Percentiles rank a stretch among this genome's conserved stretches.
Evolutionary conservation across 1,284 basidiomycete species (phyloP).

Genomic region (Peniophora sp.): DNA sequence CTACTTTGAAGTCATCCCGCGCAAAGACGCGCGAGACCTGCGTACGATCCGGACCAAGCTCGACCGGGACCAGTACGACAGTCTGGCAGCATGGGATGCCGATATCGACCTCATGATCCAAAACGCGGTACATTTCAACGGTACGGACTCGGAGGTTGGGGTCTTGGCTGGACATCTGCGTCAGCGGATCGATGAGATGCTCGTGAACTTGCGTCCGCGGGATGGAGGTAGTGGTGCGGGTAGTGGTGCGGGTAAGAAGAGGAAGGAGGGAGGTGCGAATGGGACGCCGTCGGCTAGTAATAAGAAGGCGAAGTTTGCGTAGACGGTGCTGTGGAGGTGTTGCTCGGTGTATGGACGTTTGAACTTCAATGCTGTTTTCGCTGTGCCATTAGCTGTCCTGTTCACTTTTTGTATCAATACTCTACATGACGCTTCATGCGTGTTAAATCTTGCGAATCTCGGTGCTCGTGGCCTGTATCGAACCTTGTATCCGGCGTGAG

Average conservation of each 20-base stretch:
- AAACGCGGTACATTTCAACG: constrained; percentile 86
- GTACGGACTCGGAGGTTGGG: constrained; percentile 70
- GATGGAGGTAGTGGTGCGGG: constrained; percentile 57
- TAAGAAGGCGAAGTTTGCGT: not conserved
- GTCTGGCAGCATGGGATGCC: constrained; percentile 67
- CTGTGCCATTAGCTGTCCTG: too few species aligned
- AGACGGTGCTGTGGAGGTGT: too few species aligned
- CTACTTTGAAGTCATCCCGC: constrained; percentile 77
- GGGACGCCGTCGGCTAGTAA: constrained; percentile 12
- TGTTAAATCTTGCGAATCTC: too few species aligned
- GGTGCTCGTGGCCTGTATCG: too few species aligned
- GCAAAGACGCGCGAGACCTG: constrained; percentile 84
- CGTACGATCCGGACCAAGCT: constrained; percentile 77
- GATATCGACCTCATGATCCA: constrained; percentile 81
- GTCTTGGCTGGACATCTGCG: constrained; percentile 42
- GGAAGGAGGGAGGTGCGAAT: constrained; percentile 64
- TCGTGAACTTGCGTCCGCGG: constrained; percentile 29
- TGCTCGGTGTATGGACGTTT: too few species aligned
- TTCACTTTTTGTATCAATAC: too few species aligned
- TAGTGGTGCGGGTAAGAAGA: constrained; percentile 48
- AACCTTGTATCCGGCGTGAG: too few species aligned
- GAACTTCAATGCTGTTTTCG: too few species aligned
- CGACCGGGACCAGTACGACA: constrained; percentile 77
- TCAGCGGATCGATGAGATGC: constrained; percentile 44
- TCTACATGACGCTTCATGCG: too few species aligned